Base-by-base conservation (phyloP, 306 rosid species). In the Cajanus cajan region DNA sequence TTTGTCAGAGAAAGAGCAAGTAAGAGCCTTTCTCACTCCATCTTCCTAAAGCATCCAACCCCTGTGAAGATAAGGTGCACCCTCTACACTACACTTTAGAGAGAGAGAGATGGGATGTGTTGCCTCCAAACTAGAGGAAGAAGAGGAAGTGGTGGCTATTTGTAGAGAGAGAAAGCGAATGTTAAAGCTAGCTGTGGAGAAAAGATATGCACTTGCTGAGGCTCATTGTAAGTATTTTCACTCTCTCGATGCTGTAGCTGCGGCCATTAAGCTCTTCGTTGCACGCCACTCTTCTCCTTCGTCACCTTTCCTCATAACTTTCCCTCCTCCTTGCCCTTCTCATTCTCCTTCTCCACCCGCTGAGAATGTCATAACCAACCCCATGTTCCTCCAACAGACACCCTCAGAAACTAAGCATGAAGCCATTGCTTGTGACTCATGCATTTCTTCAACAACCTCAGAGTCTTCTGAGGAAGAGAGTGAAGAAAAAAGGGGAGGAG, bases 121-220 rank as follows among this genome's bases (percentile, higher is more conserved):
- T 43, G 93, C 98, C 34, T 95, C 99, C 18, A 95, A 91, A 87
- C 95, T 95, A 68, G 98, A 90, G 94, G 99, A 91, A 22, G 97
- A 92, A 80, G 95, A 86, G 51, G 93, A 84, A 82, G 97, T 90
- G 0, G 94, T 95, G 2, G 72, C 89, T 25, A 91, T 95, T 10
- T 95, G 99, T 71, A 87, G 87, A 86, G 98, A 93, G 88, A 93
- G 99, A 84, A 95, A 91, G 25, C 87, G 86, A 3, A 89, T 82
- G 57, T 81, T 95, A 48, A 95, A 93, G 81, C 52, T 86, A 25
- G 98, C 98, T 2, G 93, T 95, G 67, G 98, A 93, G 83, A 91
- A 85, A 87, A 93, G 99, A 69, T 78, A 85, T 74, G 93, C 79
- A 74, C 96, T 95, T 76, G 98, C 99, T 37, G 96, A 89, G 45